These are phyloP conservation scores for Coemansia sp. DNA, from an alignment of 192 early-diverging fungal genomes.

Conservation along the genomic window DNA sequence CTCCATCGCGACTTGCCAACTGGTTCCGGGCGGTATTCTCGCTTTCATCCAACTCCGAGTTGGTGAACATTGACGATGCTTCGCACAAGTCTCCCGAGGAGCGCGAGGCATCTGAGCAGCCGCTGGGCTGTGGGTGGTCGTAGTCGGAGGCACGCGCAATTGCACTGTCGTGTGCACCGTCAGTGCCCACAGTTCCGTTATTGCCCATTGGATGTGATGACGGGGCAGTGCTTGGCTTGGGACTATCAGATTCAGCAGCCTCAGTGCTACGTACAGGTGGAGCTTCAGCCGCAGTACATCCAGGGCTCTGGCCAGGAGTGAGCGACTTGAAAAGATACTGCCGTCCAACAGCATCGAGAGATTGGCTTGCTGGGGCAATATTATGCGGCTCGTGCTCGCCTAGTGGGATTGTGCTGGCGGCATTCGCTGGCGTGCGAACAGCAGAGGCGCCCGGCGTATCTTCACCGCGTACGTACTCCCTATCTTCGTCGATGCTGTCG, in stretches of 20 bases:
- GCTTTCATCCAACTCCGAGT: conserved; percentile 28
- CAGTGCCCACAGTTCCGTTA: not conserved
- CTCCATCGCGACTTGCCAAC: conserved; percentile 1
- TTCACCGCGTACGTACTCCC: conserved; percentile 8
- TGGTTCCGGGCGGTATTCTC: not conserved
- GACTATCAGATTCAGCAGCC: not conserved
- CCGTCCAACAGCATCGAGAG: conserved; percentile 11
- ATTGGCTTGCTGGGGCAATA: not conserved
- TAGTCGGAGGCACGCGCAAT: not conserved
- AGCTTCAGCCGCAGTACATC: not conserved
- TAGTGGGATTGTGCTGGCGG: not conserved
- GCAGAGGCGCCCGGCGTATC: not conserved
- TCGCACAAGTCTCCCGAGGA: conserved; percentile 29
- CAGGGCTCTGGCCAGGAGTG: not conserved
- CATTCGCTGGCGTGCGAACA: not conserved
- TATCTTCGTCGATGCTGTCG: conserved; percentile 34
- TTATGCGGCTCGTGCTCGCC: not conserved
- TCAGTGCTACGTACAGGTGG: not conserved
- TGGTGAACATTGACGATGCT: conserved; percentile 49
- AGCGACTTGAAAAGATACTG: conserved; percentile 40
- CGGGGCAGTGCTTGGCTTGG: not conserved
- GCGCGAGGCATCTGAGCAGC: conserved; percentile 7
- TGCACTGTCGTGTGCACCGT: not conserved
- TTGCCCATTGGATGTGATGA: not conserved
- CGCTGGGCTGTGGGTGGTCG: not conserved